These are phyloP conservation scores for Paxillus ammoniavirescens DNA, from an alignment of 768 basidiomycete species.

Conservation along the genomic window DNA sequence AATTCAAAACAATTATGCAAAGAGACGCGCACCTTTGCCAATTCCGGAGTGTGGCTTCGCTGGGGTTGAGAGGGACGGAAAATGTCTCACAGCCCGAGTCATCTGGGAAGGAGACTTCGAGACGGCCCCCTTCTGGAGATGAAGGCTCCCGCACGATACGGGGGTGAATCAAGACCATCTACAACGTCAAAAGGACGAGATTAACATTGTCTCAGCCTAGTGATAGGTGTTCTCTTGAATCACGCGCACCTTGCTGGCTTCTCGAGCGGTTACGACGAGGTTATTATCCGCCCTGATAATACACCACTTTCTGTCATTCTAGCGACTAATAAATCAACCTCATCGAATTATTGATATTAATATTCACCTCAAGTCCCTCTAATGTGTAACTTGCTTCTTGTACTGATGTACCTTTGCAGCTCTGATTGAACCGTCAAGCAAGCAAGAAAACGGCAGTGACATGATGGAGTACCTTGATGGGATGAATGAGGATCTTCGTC, in stretches of 20 bases:
- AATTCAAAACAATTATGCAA: neutral
- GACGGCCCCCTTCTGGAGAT: constrained; percentile 44
- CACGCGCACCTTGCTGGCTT: constrained; percentile 50
- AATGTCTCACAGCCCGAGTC: constrained; percentile 58
- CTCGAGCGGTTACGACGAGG: constrained; percentile 65
- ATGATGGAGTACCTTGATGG: constrained; percentile 47
- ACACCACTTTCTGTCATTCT: constrained; percentile 75
- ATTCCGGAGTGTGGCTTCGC: constrained; percentile 40
- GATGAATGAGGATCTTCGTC: constrained; percentile 61
- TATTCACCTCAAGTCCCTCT: constrained; percentile 62
- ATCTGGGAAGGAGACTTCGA: constrained; percentile 59
- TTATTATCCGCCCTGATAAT: constrained; percentile 57
- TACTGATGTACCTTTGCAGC: constrained; percentile 68
- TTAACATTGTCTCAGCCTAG: neutral
- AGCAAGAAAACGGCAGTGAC: neutral
- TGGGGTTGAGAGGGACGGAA: constrained; percentile 56
- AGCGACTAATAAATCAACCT: constrained; percentile 2
- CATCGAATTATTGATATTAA: neutral
- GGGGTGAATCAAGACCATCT: constrained; percentile 72
- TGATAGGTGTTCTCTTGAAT: neutral
- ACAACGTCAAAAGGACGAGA: neutral
- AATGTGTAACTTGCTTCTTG: constrained; percentile 53
- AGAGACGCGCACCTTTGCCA: constrained; percentile 56
- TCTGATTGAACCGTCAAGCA: constrained; percentile 40
- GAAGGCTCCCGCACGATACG: constrained; percentile 45